These are phyloP conservation scores for Arthroderma sp. DNA, from an alignment of 2,329 filamentous ascomycete genomes.

Conservation along the genomic window DNA sequence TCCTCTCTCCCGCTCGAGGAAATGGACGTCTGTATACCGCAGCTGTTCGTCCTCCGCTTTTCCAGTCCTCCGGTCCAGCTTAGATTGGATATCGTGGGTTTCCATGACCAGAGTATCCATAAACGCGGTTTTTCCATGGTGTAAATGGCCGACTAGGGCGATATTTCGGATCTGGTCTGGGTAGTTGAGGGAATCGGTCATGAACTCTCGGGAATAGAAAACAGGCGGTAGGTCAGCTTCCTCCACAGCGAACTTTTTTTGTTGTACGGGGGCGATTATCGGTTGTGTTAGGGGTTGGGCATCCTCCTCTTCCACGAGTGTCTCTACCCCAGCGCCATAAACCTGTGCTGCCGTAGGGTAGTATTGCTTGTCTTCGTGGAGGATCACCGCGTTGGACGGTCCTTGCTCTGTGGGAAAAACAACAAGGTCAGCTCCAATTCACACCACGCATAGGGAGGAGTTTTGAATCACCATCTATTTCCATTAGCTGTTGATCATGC, in stretches of 20 bases:
- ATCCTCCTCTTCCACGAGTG: slow-evolving; percentile 92
- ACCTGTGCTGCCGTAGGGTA: slow-evolving; percentile 96
- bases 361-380: slow-evolving; percentile 99
- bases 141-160: slow-evolving; percentile 79
- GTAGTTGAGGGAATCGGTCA: slow-evolving; percentile 92
- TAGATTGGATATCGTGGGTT: slow-evolving; percentile 74
- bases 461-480: slow-evolving; percentile 55
- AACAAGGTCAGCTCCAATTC: slow-evolving; percentile 14
- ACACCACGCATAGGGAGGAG: too few species aligned
- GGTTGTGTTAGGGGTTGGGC: slow-evolving; percentile 83
- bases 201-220: slow-evolving; percentile 76
- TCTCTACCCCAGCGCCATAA: slow-evolving; percentile 89
- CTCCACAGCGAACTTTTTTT: slow-evolving; percentile 92
- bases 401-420: slow-evolving; percentile 47
- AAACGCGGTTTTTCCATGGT: slow-evolving; percentile 95
- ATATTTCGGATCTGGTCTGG: slow-evolving; percentile 90
- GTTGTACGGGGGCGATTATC: slow-evolving; percentile 81
- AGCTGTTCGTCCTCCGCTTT: slow-evolving; percentile 77
- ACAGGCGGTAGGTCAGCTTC: slow-evolving; percentile 83
- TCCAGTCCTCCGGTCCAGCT: slow-evolving; percentile 67
- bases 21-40: slow-evolving; percentile 84
- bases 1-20: slow-evolving; percentile 78
- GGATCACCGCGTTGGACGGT: slow-evolving; percentile 88
- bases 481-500: slow-evolving; percentile 77
- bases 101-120: slow-evolving; percentile 97